phyloP scores from a whole-genome alignment of 2,329 filamentous ascomycete genomes.

The Neofusicoccum sp. region DNA sequence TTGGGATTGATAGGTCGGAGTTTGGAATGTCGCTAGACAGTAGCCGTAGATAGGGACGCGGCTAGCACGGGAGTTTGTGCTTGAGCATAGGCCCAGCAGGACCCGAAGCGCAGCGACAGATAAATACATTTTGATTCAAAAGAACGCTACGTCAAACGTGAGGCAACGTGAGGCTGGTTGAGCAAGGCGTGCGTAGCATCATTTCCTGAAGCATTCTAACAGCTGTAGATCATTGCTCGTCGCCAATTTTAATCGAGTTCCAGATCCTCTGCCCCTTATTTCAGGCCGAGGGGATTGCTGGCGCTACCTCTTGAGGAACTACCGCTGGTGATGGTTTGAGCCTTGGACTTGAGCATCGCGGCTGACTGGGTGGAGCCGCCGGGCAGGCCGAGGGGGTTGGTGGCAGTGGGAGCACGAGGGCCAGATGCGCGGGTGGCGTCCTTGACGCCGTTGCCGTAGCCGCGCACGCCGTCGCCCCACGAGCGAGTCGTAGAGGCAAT shows the following conservation, averaged over 20 bases:
- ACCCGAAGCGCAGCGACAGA: constrained; percentile 1
- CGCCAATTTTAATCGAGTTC: background rate
- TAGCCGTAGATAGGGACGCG: background rate
- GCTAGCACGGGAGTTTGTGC: background rate
- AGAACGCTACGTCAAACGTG: background rate
- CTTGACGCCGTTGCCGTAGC: constrained; percentile 52
- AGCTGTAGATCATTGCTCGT: constrained; percentile 9
- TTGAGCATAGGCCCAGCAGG: background rate
- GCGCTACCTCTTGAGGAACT: constrained; percentile 28
- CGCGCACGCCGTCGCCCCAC: constrained; percentile 50
- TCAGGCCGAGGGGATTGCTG: constrained; percentile 45
- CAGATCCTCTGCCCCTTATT: background rate
- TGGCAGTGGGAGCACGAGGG: constrained; percentile 42
- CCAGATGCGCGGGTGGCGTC: constrained; percentile 47
- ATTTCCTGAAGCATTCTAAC: background rate
- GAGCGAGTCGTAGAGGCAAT: constrained; percentile 45
- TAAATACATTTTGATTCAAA: background rate
- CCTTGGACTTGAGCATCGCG: constrained; percentile 5
- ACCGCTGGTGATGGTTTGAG: constrained; percentile 22
- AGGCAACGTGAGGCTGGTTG: background rate
- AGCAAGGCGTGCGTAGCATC: background rate
- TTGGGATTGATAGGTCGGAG: background rate
- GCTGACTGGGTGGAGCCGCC: constrained; percentile 17
- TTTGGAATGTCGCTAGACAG: background rate
- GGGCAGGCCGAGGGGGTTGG: constrained; percentile 46